phyloP scores from a whole-genome alignment of 2,329 filamentous ascomycete species.

The Aspergillus spinulosporus region DNA sequence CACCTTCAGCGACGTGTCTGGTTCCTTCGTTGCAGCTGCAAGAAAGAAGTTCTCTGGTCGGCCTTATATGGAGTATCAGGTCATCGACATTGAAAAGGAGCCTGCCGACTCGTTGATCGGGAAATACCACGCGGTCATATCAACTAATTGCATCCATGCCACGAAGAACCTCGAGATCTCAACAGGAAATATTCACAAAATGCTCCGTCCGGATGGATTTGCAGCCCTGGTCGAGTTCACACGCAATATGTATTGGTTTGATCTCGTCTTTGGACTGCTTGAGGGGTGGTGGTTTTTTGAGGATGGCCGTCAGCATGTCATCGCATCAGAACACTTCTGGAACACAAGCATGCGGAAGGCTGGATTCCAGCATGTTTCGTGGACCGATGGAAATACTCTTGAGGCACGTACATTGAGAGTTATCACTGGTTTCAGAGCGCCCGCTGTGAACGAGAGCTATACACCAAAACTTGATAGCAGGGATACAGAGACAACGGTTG shows the following conservation, averaged over 20 bases:
- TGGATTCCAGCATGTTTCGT: slow-evolving; percentile 7
- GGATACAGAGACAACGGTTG: not conserved
- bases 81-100: slow-evolving; percentile 35
- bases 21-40: slow-evolving; percentile 35
- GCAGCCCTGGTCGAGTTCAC: slow-evolving; percentile 37
- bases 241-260: slow-evolving; percentile 21
- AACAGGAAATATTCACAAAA: slow-evolving; percentile 22
- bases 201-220: slow-evolving; percentile 32
- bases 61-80: slow-evolving; percentile 33
- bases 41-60: slow-evolving; percentile 30
- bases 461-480: not conserved
- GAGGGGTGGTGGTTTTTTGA: slow-evolving; percentile 46
- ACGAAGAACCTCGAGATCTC: slow-evolving; percentile 26
- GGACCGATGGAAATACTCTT: not conserved
- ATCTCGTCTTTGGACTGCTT: slow-evolving; percentile 41
- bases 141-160: slow-evolving; percentile 37
- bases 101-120: slow-evolving; percentile 20
- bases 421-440: not conserved
- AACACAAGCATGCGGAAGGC: not conserved
- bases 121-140: slow-evolving; percentile 29
- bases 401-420: slow-evolving; percentile 1
- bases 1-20: slow-evolving; percentile 40
- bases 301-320: slow-evolving; percentile 28
- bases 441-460: not conserved
- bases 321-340: slow-evolving; percentile 2